Evolutionary conservation across 257 asterid species (phyloP).

Genomic region (Fraxinus anomala): DNA sequence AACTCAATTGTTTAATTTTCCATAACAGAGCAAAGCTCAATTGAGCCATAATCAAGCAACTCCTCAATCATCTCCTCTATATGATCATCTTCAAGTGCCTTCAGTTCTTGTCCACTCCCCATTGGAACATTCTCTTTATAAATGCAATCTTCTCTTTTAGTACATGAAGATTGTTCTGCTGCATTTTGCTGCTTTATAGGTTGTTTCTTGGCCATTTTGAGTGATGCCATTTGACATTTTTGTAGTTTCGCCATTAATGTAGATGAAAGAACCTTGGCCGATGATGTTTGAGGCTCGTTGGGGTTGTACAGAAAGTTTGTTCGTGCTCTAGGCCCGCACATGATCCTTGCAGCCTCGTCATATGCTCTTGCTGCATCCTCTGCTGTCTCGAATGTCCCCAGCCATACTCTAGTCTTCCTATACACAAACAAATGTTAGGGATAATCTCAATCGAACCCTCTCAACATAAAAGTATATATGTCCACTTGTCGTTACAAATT

Average conservation of each 20-base stretch:
- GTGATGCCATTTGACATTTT: conserved; percentile 69
- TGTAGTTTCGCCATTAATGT: conserved; percentile 78
- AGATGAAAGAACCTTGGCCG: conserved; percentile 64
- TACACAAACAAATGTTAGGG: background rate
- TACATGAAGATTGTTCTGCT: conserved; percentile 6
- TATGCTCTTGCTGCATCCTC: conserved; percentile 92
- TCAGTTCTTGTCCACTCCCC: conserved; percentile 25
- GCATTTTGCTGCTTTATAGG: conserved; percentile 17
- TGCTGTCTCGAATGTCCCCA: conserved; percentile 91
- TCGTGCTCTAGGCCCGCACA: conserved; percentile 83
- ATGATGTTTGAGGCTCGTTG: conserved; percentile 50
- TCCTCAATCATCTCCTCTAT: conserved; percentile 91
- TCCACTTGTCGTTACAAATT: background rate
- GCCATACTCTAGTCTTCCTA: conserved; percentile 93
- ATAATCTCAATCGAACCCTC: background rate
- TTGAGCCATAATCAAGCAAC: conserved; percentile 67
- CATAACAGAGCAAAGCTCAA: conserved; percentile 59
- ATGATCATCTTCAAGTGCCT: conserved; percentile 68
- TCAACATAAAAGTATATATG: background rate
- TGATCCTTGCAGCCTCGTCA: conserved; percentile 84
- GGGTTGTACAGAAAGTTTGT: conserved; percentile 68
- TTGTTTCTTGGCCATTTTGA: conserved; percentile 48
- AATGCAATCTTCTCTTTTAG: background rate
- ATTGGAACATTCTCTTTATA: conserved; percentile 24
- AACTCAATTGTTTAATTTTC: conserved; percentile 22